A percentile compares a stretch with the other conserved stretches of the same genome.
These are phyloP conservation scores for Baorangia bicolor DNA, from an alignment of 768 basidiomycete genomes.

Conservation along the genomic window DNA sequence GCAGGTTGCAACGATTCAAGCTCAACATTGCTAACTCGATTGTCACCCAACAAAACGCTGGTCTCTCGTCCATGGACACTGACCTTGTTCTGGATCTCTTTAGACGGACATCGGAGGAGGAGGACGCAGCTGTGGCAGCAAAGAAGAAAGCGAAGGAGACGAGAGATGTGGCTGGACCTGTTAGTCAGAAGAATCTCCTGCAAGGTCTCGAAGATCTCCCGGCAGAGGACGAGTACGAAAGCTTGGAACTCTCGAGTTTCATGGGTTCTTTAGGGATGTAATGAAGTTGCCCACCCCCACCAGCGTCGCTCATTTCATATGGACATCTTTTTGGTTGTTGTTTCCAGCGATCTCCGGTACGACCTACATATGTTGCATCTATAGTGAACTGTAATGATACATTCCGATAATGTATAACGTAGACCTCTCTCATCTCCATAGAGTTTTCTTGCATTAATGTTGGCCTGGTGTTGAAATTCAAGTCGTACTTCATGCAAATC, in stretches of 20 bases:
- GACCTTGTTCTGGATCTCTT: slow-evolving; percentile 96
- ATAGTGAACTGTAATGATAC: slow-evolving; percentile 36
- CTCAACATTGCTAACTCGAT: slow-evolving; percentile 96
- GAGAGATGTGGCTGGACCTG: slow-evolving; percentile 54
- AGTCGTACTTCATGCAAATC: background rate
- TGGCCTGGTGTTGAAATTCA: background rate
- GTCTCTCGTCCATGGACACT: slow-evolving; percentile 93
- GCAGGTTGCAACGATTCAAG: slow-evolving; percentile 95
- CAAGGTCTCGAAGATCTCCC: slow-evolving; percentile 91
- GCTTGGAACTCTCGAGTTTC: slow-evolving; percentile 82
- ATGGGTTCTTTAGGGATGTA: slow-evolving; percentile 74
- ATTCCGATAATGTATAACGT: slow-evolving; percentile 34
- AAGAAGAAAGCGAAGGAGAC: slow-evolving; percentile 51
- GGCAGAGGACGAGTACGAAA: slow-evolving; percentile 89
- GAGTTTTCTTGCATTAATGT: slow-evolving; percentile 14
- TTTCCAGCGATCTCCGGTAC: slow-evolving; percentile 13
- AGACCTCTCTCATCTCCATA: slow-evolving; percentile 21
- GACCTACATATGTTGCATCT: slow-evolving; percentile 34
- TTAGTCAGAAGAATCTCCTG: slow-evolving; percentile 79
- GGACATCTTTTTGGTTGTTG: slow-evolving; percentile 14
- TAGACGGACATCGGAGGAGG: slow-evolving; percentile 70
- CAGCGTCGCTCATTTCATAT: slow-evolving; percentile 15
- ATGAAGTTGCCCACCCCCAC: slow-evolving; percentile 23
- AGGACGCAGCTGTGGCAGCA: slow-evolving; percentile 57
- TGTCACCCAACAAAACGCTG: slow-evolving; percentile 96